phyloP scores from a whole-genome alignment of 108 stramenopile species.

The Cyclotella kingstonii region DNA sequence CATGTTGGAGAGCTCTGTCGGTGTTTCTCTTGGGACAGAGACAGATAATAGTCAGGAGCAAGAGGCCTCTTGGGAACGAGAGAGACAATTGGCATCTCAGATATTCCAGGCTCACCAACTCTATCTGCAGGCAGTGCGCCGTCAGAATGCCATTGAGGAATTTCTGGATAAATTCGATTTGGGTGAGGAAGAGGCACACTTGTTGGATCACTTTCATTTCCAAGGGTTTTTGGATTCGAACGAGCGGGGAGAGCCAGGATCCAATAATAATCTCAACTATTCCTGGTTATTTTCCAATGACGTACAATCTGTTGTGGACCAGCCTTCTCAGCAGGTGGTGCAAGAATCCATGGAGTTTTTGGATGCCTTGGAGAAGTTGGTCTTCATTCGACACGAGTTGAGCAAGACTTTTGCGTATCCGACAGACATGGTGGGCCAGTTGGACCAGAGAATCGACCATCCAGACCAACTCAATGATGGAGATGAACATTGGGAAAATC shows the following conservation, averaged over 20 bases:
- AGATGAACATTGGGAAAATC: background rate
- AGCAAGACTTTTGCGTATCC: constrained; percentile 67
- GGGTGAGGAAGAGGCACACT: constrained; percentile 64
- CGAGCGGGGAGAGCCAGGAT: constrained; percentile 3
- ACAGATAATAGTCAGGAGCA: background rate
- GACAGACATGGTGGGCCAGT: constrained; percentile 5
- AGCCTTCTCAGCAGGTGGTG: constrained; percentile 23
- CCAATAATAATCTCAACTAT: constrained; percentile 1
- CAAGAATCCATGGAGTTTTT: constrained; percentile 70
- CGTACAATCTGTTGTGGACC: constrained; percentile 11
- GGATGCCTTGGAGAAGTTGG: constrained; percentile 69
- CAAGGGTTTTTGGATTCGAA: constrained; percentile 44
- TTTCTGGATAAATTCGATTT: constrained; percentile 87
- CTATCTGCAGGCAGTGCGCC: constrained; percentile 43
- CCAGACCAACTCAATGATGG: background rate
- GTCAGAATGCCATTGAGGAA: constrained; percentile 59
- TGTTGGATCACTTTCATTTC: constrained; percentile 77
- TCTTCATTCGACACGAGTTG: constrained; percentile 63
- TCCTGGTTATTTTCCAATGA: constrained; percentile 27
- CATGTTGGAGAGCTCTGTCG: background rate
- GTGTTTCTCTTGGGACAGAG: constrained; percentile 4
- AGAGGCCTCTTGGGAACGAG: constrained; percentile 54
- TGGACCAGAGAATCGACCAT: background rate
- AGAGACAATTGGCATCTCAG: constrained; percentile 49
- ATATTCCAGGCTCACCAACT: constrained; percentile 54